Evolutionary conservation across 2,329 filamentous ascomycete genomes (phyloP).

Genomic region (Colletotrichum orbiculare): DNA sequence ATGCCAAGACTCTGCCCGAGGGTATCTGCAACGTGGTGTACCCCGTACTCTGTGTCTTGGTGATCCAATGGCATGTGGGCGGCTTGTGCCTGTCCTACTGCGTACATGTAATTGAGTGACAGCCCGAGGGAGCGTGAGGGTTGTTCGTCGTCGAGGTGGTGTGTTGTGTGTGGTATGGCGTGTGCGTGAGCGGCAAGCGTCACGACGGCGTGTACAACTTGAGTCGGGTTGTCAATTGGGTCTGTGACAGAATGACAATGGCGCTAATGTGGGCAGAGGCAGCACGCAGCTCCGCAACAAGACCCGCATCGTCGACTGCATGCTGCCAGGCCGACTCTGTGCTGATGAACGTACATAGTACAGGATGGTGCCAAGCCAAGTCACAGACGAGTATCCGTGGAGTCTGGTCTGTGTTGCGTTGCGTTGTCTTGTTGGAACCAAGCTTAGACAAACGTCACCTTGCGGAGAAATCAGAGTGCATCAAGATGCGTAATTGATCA

Average conservation of each 20-base stretch:
- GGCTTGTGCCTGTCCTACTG: not conserved
- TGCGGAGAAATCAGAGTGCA: not conserved
- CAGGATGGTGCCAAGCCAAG: not conserved
- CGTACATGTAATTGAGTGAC: not conserved
- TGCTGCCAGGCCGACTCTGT: too few relatives aligned
- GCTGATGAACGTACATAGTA: too few relatives aligned
- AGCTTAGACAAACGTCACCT: slow-evolving; percentile 28
- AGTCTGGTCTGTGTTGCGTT: slow-evolving; percentile 10
- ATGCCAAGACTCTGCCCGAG: too few relatives aligned
- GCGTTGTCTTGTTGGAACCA: not conserved
- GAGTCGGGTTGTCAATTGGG: slow-evolving; percentile 27
- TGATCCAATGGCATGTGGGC: slow-evolving; percentile 5
- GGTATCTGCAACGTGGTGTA: too few relatives aligned
- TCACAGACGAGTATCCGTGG: slow-evolving; percentile 27
- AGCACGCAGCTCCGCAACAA: slow-evolving; percentile 20
- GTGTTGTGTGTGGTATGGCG: not conserved
- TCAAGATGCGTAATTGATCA: not conserved
- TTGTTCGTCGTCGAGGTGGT: not conserved
- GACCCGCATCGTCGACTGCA: too few relatives aligned
- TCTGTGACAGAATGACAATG: slow-evolving; percentile 16
- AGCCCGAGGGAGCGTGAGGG: too few relatives aligned
- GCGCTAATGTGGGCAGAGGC: slow-evolving; percentile 35
- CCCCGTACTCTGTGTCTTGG: not conserved
- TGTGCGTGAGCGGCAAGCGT: slow-evolving; percentile 22
- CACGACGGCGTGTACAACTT: slow-evolving; percentile 18